Percentiles rank a stretch among this genome's conserved stretches.
Evolutionary conservation across 768 basidiomycete genomes (phyloP).

Genomic region (Tremella fuciformis): DNA sequence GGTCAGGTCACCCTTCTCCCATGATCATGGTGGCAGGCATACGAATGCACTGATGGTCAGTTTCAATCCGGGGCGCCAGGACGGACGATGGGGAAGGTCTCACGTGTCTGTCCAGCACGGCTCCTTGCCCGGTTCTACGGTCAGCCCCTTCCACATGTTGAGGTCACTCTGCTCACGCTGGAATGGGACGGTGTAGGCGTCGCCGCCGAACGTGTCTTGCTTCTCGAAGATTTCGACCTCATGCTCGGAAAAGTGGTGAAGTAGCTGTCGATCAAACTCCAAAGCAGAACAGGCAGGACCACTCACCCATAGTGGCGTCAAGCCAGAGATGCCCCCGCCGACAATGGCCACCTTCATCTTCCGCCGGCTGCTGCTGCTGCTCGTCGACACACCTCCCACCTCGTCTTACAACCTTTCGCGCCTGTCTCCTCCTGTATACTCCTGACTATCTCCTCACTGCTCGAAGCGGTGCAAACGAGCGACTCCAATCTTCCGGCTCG

Average conservation of each 20-base stretch:
- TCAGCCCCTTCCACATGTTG: background rate
- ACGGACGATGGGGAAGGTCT: background rate
- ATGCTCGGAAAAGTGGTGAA: constrained; percentile 1
- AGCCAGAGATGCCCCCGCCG: constrained; percentile 7
- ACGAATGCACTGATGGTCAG: constrained; percentile 8
- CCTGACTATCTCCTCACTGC: no score
- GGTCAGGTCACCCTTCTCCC: background rate
- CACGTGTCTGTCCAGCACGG: constrained; percentile 11
- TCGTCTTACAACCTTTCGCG: no score
- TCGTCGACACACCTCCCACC: no score
- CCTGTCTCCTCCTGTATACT: no score
- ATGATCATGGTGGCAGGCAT: background rate
- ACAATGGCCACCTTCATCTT: constrained; percentile 17
- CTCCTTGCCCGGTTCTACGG: constrained; percentile 11
- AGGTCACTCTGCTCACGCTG: constrained; percentile 2
- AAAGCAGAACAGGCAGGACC: background rate
- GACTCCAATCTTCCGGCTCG: no score
- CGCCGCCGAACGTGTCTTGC: constrained; percentile 3
- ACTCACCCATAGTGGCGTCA: constrained; percentile 12
- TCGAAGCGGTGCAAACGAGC: no score
- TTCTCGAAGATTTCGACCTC: constrained; percentile 9
- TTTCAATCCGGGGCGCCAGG: background rate
- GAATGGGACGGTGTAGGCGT: constrained; percentile 8
- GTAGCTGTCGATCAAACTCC: background rate
- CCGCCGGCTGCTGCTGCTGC: background rate